These are phyloP conservation scores for Trichoderma afroharzianum DNA, from an alignment of 2,329 filamentous ascomycete genomes.

Conservation along the genomic window DNA sequence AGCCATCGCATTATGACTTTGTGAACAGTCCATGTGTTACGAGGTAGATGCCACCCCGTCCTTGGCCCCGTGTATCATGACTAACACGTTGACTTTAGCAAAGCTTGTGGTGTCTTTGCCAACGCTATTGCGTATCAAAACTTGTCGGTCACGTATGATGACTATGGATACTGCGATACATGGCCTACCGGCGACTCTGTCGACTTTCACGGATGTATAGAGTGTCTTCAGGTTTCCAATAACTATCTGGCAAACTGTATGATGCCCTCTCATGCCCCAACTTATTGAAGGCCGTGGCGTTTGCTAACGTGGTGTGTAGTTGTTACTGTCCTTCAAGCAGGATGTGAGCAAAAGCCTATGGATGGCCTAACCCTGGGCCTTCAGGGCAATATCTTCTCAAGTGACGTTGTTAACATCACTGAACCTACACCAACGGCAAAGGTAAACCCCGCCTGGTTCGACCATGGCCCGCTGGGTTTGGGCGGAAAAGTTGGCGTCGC, in stretches of 20 bases:
- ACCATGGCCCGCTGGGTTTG: conserved; percentile 45
- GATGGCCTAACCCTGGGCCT: conserved; percentile 47
- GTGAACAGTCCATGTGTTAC: conserved; percentile 49
- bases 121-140: conserved; percentile 48
- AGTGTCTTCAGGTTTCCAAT: conserved; percentile 43
- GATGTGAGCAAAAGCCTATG: conserved; percentile 50
- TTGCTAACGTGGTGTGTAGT: conserved; percentile 34
- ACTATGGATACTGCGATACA: conserved; percentile 52
- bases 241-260: conserved; percentile 53
- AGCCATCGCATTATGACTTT: conserved; percentile 40
- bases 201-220: conserved; percentile 40
- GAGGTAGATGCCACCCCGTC: conserved; percentile 33
- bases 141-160: conserved; percentile 41
- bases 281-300: too few relatives aligned
- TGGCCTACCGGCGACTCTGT: conserved; percentile 41
- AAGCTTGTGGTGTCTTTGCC: conserved; percentile 49
- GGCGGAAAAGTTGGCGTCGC: conserved; percentile 58
- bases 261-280: conserved; percentile 8
- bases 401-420: conserved; percentile 46
- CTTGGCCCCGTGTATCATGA: neutral
- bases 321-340: conserved; percentile 51
- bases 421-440: conserved; percentile 42
- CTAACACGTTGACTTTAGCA: conserved; percentile 37
- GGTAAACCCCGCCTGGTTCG: conserved; percentile 39
- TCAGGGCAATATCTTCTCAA: conserved; percentile 51